phyloP scores from a whole-genome alignment of 805 yeast genomes.

The Starmerella stigmatis region DNA sequence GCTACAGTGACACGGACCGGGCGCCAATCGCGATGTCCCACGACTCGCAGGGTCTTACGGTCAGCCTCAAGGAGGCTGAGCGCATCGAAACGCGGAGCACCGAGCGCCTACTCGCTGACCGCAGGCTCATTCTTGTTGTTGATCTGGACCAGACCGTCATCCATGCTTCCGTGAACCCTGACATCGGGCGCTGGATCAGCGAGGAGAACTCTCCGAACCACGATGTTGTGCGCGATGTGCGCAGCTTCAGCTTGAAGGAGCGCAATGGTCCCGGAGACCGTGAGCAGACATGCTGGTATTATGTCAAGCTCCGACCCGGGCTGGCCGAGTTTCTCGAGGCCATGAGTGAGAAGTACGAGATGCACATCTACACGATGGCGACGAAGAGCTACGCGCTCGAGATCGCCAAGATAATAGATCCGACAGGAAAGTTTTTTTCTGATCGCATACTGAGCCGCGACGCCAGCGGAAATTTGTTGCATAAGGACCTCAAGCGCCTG shows the following conservation, averaged over 20 bases:
- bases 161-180: slow-evolving; percentile 96
- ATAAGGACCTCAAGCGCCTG: slow-evolving; percentile 73
- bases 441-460: slow-evolving; percentile 87
- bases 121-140: slow-evolving; percentile 78
- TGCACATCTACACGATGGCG: slow-evolving; percentile 97
- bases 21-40: slow-evolving; percentile 87
- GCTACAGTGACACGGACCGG: slow-evolving; percentile 54
- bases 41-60: slow-evolving; percentile 71
- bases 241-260: slow-evolving; percentile 67
- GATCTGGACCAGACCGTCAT: slow-evolving; percentile 96
- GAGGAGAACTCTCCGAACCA: slow-evolving; percentile 80
- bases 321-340: slow-evolving; percentile 57
- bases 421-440: slow-evolving; percentile 74
- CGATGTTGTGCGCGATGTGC: slow-evolving; percentile 72
- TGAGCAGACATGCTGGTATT: slow-evolving; percentile 57
- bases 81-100: slow-evolving; percentile 64
- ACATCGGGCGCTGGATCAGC: slow-evolving; percentile 90
- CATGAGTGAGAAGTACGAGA: slow-evolving; percentile 59
- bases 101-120: slow-evolving; percentile 46
- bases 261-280: slow-evolving; percentile 37
- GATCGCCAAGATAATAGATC: slow-evolving; percentile 85
- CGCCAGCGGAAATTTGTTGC: slow-evolving; percentile 86
- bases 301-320: slow-evolving; percentile 87
- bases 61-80: slow-evolving; percentile 77
- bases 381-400: slow-evolving; percentile 86